Evolutionary conservation across 2,329 filamentous ascomycete genomes (phyloP), one percentile per base, ranked within the genome.

Genomic region (Beauveria rudraprayagi): DNA sequence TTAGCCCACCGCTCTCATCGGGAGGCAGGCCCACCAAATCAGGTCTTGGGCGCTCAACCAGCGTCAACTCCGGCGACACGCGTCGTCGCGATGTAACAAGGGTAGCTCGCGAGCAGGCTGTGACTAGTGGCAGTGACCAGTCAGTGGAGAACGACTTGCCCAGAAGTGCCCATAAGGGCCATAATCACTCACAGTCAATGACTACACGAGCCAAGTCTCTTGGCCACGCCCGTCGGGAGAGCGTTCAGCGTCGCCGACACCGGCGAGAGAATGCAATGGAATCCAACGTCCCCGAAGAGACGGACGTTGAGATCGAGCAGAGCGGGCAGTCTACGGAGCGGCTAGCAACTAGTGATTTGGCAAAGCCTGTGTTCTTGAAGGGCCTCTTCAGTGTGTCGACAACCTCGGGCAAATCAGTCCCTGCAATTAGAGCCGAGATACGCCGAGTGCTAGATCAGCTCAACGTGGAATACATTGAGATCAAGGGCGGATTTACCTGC

Each of bases 371-470:
- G 3, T 97, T 89, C 72, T 83, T 99, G 61, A 99, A 97, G 75
- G 94, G 94, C 5, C 81, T 99, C 19, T 97, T 99, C 77, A 97
- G 93, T 69, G 94, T 97, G 59, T 95, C 91, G 4, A 99, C 94
- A 0, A 99, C 94, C 7, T 97, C 92, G 62, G 94, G 88, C 70
- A 96, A 95, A 71, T 91, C 93, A 1, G 84, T 97, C 11, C 80
- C 86, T 1, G 86, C 91, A 62, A 99, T 99, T 64, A 86, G 93
- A 44, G 80, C 86, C 7, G 94, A 99, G 70, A 90, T 99, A 67
- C 95, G 95, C 70, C 84, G 93, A 55, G 94, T 97, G 3, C 77
- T 99, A 57, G 88, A 87, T 66, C 88, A 93, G 71, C 83, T 97
- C 17, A 90, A 90, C 17, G 91, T 97, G n/a, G 89, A 95, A 14